These are phyloP conservation scores for Pichia cephalocereana DNA, from an alignment of 805 yeast species.

Conservation along the genomic window DNA sequence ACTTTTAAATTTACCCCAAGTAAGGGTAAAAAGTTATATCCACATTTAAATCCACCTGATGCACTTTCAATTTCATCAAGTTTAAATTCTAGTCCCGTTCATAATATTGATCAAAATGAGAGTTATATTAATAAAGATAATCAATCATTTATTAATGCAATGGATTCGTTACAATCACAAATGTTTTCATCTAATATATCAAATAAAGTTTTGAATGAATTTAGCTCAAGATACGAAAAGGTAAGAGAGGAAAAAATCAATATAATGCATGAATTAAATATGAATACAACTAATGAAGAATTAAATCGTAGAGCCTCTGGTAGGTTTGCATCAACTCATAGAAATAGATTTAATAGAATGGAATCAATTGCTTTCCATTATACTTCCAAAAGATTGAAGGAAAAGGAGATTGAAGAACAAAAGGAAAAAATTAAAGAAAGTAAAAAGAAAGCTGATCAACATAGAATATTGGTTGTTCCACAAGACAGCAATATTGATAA, in stretches of 20 bases:
- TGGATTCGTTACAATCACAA: constrained; percentile 31
- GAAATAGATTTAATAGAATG: constrained; percentile 41
- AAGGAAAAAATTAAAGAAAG: not conserved
- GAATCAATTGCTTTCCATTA: constrained; percentile 42
- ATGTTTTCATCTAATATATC: constrained; percentile 41
- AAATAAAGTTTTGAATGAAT: constrained; percentile 36
- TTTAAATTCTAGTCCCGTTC: constrained; percentile 3
- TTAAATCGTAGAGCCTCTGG: constrained; percentile 22
- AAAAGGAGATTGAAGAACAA: constrained; percentile 2
- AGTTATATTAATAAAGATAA: constrained; percentile 25
- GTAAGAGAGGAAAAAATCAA: constrained; percentile 24
- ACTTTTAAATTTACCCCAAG: constrained; percentile 25
- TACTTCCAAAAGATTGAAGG: constrained; percentile 28
- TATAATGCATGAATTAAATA: constrained; percentile 19
- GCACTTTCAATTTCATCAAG: not conserved
- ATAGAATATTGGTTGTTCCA: constrained; percentile 1
- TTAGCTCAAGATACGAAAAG: constrained; percentile 33
- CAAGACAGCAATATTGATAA: too few species aligned
- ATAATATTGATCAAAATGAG: constrained; percentile 15
- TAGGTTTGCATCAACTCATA: constrained; percentile 35
- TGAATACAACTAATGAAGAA: constrained; percentile 16
- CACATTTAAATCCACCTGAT: constrained; percentile 14
- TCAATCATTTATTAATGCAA: constrained; percentile 19
- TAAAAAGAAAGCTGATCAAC: not conserved
- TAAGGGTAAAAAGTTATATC: constrained; percentile 21